Percentiles rank a stretch among this genome's conserved stretches.
phyloP scores from a whole-genome alignment of 2,329 filamentous ascomycete species.

The Penicillium sp. region DNA sequence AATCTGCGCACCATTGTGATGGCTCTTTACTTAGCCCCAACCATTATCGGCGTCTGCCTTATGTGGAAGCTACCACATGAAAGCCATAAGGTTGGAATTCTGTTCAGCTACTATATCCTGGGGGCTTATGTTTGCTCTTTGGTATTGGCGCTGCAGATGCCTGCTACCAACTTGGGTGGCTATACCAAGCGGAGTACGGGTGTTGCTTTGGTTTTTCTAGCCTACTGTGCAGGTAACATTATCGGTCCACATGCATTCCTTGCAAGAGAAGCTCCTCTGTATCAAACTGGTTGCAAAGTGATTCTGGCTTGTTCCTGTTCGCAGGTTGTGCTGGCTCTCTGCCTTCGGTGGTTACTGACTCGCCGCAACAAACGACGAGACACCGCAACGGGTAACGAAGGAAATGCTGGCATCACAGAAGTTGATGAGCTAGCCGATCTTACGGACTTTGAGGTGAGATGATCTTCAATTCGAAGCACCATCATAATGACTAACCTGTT shows the following conservation, averaged over 20 bases:
- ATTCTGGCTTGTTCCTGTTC: constrained; percentile 44
- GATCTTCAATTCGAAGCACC: not conserved
- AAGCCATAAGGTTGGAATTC: constrained; percentile 51
- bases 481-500: constrained; percentile 2
- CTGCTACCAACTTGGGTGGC: constrained; percentile 48
- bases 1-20: constrained; percentile 59
- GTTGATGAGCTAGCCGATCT: constrained; percentile 27
- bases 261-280: constrained; percentile 48
- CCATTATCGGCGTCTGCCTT: constrained; percentile 53
- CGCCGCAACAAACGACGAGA: constrained; percentile 27
- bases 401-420: not conserved
- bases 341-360: constrained; percentile 22
- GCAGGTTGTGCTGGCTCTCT: constrained; percentile 25
- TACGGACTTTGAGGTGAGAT: constrained; percentile 34
- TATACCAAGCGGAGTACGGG: constrained; percentile 56
- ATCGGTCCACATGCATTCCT: constrained; percentile 53
- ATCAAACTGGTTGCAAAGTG: constrained; percentile 58
- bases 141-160: constrained; percentile 55
- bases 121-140: constrained; percentile 56
- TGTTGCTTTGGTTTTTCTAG: constrained; percentile 51
- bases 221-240: constrained; percentile 51
- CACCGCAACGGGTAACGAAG: not conserved
- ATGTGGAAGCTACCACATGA: constrained; percentile 55
- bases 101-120: constrained; percentile 59
- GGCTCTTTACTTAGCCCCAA: constrained; percentile 57